Evolutionary conservation across 164 flowering plant species (phyloP), one percentile per base, ranked within the genome.

Genomic region (Berberis vulgaris): DNA sequence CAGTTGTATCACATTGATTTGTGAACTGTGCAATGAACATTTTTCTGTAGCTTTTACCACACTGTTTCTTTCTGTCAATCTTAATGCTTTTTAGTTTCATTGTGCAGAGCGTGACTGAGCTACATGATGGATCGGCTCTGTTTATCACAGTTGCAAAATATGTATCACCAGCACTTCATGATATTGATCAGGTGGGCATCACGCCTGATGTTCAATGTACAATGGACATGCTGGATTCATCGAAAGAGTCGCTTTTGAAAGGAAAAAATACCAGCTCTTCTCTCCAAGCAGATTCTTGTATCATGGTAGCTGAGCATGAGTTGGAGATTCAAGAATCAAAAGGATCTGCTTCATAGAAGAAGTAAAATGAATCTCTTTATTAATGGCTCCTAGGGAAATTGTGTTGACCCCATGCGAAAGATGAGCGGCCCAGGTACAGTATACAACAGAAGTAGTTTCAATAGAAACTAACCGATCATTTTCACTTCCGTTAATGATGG

Each of bases 81-180:
- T 7, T 61, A 7, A 61, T 46, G 54, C 11, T 9, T 26, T 39
- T 44, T 3, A 53, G 43, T 9, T 41, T 11, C 39, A 2, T 61
- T 43, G 53, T 62, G 49, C 88, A 94, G 99, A 91, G 96, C 76
- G 99, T 94, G 1, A 94, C 99, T 0, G 96, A 94, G 72, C 77
- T 94, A 65, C 87, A 87, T 44, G 97, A 94, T 67, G 97, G 99
- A 55, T 94, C 97, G 7, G 96, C 97, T 10, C 79, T 94, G 62
- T 94, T 94, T 62, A 67, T 94, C 6, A 94, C 99, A 3, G 97
- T 94, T 1, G 99, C 97, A 9, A 94, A 94, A 71, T 94, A 94
- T 69, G 59, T 91, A 54, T 94, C 97, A 1, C 99, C 97, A 4
- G 81, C 95, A 7, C 85, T 84, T 9, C 99, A 94, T 50, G 96